Conservation (phyloP, 768 basidiomycete genomes). For the Tylopilus plumbeoviolaceoides region DNA sequence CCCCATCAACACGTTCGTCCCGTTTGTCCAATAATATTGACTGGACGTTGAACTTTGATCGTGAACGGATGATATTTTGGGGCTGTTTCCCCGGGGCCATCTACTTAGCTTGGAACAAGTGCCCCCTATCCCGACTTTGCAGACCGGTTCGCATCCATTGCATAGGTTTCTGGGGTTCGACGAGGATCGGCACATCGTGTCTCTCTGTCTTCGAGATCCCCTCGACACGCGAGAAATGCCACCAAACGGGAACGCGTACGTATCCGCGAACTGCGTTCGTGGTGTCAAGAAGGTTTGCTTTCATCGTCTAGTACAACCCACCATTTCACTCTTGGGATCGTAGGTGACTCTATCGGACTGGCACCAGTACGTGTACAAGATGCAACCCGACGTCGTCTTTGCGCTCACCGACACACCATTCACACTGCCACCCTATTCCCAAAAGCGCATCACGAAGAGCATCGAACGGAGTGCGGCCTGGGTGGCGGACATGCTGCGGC, state of each 20-base stretch:
- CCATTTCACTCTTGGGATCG: too few species aligned
- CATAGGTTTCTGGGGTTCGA: slow-evolving; percentile 63
- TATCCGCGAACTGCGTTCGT: slow-evolving; percentile 48
- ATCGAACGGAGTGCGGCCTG: slow-evolving; percentile 66
- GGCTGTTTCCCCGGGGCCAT: neutral
- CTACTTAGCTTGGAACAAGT: slow-evolving; percentile 55
- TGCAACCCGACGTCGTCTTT: slow-evolving; percentile 66
- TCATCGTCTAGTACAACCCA: neutral
- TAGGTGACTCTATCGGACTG: slow-evolving; percentile 58
- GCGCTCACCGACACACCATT: slow-evolving; percentile 69
- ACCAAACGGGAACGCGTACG: slow-evolving; percentile 56
- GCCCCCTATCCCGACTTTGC: slow-evolving; percentile 64
- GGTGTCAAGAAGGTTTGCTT: slow-evolving; percentile 65
- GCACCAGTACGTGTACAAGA: slow-evolving; percentile 47
- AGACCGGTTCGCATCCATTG: slow-evolving; percentile 48
- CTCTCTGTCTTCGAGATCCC: slow-evolving; percentile 64
- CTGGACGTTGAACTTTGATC: neutral
- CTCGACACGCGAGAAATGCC: slow-evolving; percentile 65
- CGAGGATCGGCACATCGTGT: slow-evolving; percentile 45
- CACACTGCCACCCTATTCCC: slow-evolving; percentile 62
- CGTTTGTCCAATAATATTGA: too few species aligned
- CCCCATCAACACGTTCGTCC: neutral
- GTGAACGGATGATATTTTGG: neutral
- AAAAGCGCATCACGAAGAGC: slow-evolving; percentile 74
- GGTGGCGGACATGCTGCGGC: slow-evolving; percentile 52